Percentiles rank a stretch among this genome's conserved stretches.
Evolutionary conservation across 208 protist genomes (phyloP).

Genomic region (Crithidia expoeki): DNA sequence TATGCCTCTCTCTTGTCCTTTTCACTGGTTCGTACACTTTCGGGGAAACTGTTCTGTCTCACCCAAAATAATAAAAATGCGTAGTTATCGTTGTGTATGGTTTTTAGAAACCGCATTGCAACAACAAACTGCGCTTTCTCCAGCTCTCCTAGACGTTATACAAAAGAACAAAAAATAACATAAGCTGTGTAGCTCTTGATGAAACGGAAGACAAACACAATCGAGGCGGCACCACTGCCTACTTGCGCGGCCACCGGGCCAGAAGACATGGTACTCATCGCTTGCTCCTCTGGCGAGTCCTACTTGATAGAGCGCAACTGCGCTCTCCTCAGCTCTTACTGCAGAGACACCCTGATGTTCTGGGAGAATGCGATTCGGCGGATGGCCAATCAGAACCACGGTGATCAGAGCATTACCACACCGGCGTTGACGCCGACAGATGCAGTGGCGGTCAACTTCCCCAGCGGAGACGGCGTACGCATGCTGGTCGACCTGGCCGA

Average conservation of each 20-base stretch:
- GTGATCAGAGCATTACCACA: conserved; percentile 1
- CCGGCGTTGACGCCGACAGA: not conserved
- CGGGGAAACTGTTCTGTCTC: too few species aligned
- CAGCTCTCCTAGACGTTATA: too few species aligned
- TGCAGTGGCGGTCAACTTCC: not conserved
- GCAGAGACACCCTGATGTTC: conserved; percentile 31
- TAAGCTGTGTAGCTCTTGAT: too few species aligned
- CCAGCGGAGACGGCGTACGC: not conserved
- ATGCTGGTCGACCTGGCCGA: not conserved
- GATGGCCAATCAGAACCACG: not conserved
- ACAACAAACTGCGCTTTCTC: too few species aligned
- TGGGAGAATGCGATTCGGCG: conserved; percentile 28
- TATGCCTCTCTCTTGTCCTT: too few species aligned
- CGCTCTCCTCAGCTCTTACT: conserved; percentile 55
- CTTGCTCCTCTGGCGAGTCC: conserved; percentile 41
- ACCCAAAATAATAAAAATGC: too few species aligned
- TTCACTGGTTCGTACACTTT: too few species aligned
- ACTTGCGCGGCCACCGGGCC: conserved; percentile 35
- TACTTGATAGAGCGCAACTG: conserved; percentile 78
- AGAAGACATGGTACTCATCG: conserved; percentile 52
- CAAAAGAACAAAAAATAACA: too few species aligned
- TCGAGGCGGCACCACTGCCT: conserved; percentile 22
- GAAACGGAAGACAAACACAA: conserved; percentile 26
- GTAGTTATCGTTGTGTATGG: too few species aligned
- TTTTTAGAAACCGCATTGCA: too few species aligned